phyloP scores from a whole-genome alignment of 139 green algal species.

The Tetradesmus obliquus region DNA sequence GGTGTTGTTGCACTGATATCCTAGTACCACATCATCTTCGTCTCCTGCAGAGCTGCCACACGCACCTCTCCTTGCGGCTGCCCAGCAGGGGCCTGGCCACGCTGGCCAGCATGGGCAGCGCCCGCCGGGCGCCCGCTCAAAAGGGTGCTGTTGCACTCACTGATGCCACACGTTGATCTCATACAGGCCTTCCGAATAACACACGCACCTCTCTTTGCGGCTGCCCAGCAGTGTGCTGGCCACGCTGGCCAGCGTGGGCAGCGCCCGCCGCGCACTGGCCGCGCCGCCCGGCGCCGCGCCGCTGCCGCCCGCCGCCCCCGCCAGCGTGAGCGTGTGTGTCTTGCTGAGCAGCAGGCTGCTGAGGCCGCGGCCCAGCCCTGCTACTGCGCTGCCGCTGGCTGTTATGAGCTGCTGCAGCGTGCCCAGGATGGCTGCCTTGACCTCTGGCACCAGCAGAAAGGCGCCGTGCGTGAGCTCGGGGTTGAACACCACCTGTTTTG shows the following conservation, averaged over 20 bases:
- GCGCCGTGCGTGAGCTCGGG: slow-evolving; percentile 39
- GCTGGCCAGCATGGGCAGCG: too few species aligned
- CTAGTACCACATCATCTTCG: too few species aligned
- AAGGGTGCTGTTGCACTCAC: too few species aligned
- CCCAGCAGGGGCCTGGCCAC: too few species aligned
- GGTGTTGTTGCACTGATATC: too few species aligned
- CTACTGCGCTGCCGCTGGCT: slow-evolving; percentile 14
- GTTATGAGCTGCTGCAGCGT: background rate
- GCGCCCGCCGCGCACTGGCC: too few species aligned
- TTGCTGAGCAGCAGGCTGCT: background rate
- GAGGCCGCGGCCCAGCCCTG: background rate
- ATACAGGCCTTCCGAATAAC: too few species aligned
- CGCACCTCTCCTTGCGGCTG: too few species aligned
- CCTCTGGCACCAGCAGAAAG: slow-evolving; percentile 30
- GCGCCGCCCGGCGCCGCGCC: too few species aligned
- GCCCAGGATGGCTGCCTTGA: background rate
- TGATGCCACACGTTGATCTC: too few species aligned
- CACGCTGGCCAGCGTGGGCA: background rate
- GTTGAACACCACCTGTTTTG: slow-evolving; percentile 34
- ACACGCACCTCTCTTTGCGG: background rate
- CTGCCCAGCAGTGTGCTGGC: background rate
- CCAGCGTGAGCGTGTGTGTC: background rate
- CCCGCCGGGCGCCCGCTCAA: too few species aligned
- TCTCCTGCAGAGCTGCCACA: too few species aligned
- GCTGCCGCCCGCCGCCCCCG: background rate